A percentile compares a stretch with the other conserved stretches of the same genome.
Evolutionary conservation across 108 stramenopile species (phyloP).

Genomic region (Cylindrotheca closterium): DNA sequence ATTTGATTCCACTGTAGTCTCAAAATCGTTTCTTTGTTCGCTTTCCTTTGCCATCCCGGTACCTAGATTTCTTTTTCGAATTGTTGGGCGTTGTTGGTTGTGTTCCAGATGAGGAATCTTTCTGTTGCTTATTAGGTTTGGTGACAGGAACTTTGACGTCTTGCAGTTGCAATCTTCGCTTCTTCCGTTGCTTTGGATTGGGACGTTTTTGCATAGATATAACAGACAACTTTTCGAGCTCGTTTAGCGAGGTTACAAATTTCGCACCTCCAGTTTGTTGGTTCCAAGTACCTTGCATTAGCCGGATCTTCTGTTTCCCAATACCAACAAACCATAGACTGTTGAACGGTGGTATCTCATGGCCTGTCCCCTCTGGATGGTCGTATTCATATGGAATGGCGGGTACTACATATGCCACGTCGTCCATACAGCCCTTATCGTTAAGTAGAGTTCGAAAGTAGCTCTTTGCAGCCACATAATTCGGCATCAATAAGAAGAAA

Average conservation of each 20-base stretch:
- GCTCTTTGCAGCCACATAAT: constrained; percentile 75
- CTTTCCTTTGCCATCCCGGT: constrained; percentile 39
- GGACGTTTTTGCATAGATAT: constrained; percentile 65
- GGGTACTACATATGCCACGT: constrained; percentile 67
- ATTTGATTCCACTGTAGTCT: background rate
- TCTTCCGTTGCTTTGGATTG: constrained; percentile 73
- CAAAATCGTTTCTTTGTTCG: constrained; percentile 52
- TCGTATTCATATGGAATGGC: constrained; percentile 68
- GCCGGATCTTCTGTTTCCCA: constrained; percentile 9
- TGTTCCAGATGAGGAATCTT: background rate
- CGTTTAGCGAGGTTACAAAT: constrained; percentile 43
- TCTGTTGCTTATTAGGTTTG: no score
- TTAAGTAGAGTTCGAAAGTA: constrained; percentile 56
- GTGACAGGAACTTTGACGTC: background rate
- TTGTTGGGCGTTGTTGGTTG: constrained; percentile 1
- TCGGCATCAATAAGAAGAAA: constrained; percentile 87
- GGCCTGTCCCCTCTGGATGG: constrained; percentile 86
- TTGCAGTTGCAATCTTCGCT: constrained; percentile 25
- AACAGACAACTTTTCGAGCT: constrained; percentile 43
- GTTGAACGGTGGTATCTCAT: constrained; percentile 71
- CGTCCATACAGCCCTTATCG: constrained; percentile 9
- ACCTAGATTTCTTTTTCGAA: constrained; percentile 30
- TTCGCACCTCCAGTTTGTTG: background rate
- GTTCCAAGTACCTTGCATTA: background rate
- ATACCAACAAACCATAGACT: constrained; percentile 86